Conservation (phyloP, 805 yeast species). For the Blastobotrys muscicola region DNA sequence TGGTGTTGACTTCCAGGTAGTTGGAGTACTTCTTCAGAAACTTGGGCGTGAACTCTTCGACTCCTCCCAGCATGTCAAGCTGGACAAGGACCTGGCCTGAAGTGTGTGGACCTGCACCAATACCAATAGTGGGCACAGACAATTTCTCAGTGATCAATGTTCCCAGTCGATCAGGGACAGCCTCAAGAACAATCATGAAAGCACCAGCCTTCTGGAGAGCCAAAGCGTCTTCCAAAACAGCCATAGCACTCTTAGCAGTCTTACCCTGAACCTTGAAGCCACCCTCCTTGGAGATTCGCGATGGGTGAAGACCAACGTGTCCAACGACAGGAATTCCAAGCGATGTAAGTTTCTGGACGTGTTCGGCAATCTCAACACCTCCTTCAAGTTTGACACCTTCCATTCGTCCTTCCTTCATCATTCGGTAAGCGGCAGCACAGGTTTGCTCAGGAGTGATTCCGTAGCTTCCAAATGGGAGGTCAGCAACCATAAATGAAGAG, state of each 20-base stretch:
- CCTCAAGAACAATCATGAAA: constrained; percentile 68
- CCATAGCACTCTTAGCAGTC: constrained; percentile 41
- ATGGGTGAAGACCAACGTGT: constrained; percentile 91
- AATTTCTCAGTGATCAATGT: constrained; percentile 49
- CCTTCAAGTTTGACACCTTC: constrained; percentile 86
- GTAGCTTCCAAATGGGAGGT: constrained; percentile 81
- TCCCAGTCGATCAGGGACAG: constrained; percentile 72
- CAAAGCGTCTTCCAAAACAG: constrained; percentile 56
- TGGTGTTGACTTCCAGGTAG: constrained; percentile 38
- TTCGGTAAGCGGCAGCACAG: constrained; percentile 41
- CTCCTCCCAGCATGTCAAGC: constrained; percentile 67
- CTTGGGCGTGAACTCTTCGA: constrained; percentile 47
- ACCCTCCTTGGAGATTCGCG: constrained; percentile 64
- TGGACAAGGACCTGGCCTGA: constrained; percentile 88
- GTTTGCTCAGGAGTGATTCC: constrained; percentile 61
- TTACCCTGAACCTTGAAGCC: constrained; percentile 86
- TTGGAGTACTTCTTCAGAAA: constrained; percentile 67
- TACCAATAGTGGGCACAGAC: constrained; percentile 79
- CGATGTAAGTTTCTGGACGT: constrained; percentile 46
- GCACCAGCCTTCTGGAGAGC: constrained; percentile 69
- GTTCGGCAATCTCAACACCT: constrained; percentile 46
- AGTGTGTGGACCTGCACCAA: constrained; percentile 82
- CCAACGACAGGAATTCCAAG: constrained; percentile 87
- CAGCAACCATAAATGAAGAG: constrained; percentile 64
- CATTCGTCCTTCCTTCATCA: constrained; percentile 45